Percentiles rank a stretch among this genome's conserved stretches.
Conservation (phyloP, 352 stramenopile genomes). For the Phytophthora boehmeriae region DNA sequence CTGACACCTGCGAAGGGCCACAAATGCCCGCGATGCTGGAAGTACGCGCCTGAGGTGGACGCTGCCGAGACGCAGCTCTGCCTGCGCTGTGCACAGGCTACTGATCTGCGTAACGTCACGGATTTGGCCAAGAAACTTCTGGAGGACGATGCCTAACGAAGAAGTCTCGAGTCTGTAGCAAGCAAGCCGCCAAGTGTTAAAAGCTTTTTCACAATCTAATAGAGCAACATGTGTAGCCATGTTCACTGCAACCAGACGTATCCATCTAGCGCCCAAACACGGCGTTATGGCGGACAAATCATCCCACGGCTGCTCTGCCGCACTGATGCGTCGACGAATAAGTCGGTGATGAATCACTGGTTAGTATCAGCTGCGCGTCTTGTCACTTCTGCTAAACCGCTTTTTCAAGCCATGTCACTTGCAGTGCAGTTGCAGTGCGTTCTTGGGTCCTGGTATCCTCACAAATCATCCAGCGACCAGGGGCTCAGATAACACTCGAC, state of each 20-base stretch:
- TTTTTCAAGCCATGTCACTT: neutral
- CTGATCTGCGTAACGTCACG: constrained; percentile 46
- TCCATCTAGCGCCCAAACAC: neutral
- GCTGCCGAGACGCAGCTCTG: constrained; percentile 57
- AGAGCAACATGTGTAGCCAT: constrained; percentile 1
- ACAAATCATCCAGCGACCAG: neutral
- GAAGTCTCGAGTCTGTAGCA: neutral
- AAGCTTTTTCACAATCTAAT: neutral
- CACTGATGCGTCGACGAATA: constrained; percentile 2
- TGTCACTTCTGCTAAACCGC: constrained; percentile 1
- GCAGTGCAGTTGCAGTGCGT: neutral
- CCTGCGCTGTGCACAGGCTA: constrained; percentile 56
- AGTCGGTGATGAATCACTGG: constrained; percentile 1
- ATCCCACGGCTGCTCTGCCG: neutral
- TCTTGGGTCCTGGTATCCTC: neutral
- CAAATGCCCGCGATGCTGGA: constrained; percentile 92
- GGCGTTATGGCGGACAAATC: too few species aligned
- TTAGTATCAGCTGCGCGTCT: neutral
- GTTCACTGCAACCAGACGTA: neutral
- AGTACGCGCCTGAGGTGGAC: constrained; percentile 73
- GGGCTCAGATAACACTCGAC: neutral
- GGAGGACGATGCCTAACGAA: constrained; percentile 33
- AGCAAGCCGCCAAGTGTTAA: neutral
- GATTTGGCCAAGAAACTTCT: constrained; percentile 57
- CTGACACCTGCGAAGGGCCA: constrained; percentile 68